Evolutionary conservation across 2,329 filamentous ascomycete species (phyloP).

Genomic region (Colletotrichum sp.): DNA sequence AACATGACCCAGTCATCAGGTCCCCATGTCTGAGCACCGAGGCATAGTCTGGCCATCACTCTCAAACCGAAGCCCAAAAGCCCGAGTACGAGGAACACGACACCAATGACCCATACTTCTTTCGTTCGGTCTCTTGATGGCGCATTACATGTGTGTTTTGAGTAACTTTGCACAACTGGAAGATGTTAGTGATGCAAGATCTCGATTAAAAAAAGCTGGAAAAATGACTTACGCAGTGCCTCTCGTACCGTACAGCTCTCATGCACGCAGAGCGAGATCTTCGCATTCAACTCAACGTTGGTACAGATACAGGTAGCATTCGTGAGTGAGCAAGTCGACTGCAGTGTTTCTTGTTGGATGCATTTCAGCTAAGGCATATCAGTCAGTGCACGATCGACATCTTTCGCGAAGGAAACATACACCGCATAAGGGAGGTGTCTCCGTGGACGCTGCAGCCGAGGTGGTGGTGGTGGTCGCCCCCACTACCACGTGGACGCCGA

Average conservation of each 20-base stretch:
- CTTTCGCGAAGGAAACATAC: constrained; percentile 8
- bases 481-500: not conserved
- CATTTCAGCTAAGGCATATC: constrained; percentile 21
- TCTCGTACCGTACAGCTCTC: constrained; percentile 24
- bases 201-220: too few species aligned
- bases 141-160: constrained; percentile 28
- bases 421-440: constrained; percentile 21
- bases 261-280: constrained; percentile 22
- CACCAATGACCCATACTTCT: constrained; percentile 28
- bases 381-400: not conserved
- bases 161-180: constrained; percentile 23
- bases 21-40: constrained; percentile 33
- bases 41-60: constrained; percentile 28
- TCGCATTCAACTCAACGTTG: constrained; percentile 23
- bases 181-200: not conserved
- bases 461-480: not conserved
- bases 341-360: constrained; percentile 16
- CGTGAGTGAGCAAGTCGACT: constrained; percentile 14
- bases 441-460: not conserved
- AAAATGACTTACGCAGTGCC: not conserved
- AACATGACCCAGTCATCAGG: constrained; percentile 45
- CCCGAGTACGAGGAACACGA: constrained; percentile 31
- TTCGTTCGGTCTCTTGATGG: constrained; percentile 28
- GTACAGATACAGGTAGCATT: constrained; percentile 26
- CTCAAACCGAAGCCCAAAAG: constrained; percentile 32